A percentile compares a stretch with the other conserved stretches of the same genome.
Evolutionary conservation across 495 filamentous ascomycete genomes (phyloP).

Genomic region (Hamigera avellanea): DNA sequence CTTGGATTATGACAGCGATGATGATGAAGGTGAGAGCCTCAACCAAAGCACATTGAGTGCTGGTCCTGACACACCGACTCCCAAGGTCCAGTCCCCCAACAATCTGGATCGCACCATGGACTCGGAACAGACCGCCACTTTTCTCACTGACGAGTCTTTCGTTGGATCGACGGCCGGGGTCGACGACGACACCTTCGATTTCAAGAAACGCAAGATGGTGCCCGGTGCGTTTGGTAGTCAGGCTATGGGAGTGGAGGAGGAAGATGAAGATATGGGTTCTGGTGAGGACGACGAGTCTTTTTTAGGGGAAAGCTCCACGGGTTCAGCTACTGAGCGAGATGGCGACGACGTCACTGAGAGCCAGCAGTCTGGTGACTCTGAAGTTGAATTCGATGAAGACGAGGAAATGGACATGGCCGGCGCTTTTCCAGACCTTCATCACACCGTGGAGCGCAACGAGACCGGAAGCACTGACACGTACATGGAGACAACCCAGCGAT

Average conservation of each 20-base stretch:
- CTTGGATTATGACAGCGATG: conserved; percentile 76
- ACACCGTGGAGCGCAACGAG: conserved; percentile 52
- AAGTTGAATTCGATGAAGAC: conserved; percentile 58
- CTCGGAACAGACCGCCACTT: conserved; percentile 32
- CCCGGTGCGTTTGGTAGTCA: conserved; percentile 69
- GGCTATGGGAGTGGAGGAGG: conserved; percentile 42
- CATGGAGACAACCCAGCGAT: conserved; percentile 30
- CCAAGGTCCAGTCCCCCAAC: conserved; percentile 28
- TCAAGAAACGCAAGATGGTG: conserved; percentile 56
- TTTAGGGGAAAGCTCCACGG: conserved; percentile 82
- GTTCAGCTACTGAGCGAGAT: conserved; percentile 58
- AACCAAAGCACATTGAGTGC: conserved; percentile 47
- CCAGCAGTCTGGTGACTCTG: conserved; percentile 48
- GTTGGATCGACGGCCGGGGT: conserved; percentile 36
- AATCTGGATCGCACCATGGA: conserved; percentile 23
- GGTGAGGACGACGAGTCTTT: conserved; percentile 55
- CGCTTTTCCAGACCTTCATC: conserved; percentile 53
- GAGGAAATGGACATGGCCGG: conserved; percentile 70
- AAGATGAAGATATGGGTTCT: conserved; percentile 28
- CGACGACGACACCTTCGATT: conserved; percentile 76
- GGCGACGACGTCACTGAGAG: conserved; percentile 49
- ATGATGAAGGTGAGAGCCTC: conserved; percentile 43
- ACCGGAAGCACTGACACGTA: conserved; percentile 30
- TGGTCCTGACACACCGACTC: conserved; percentile 48
- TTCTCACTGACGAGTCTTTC: conserved; percentile 40